These are phyloP conservation scores for Aureobasidium uvarum DNA, from an alignment of 2,329 filamentous ascomycete species.

Conservation along the genomic window DNA sequence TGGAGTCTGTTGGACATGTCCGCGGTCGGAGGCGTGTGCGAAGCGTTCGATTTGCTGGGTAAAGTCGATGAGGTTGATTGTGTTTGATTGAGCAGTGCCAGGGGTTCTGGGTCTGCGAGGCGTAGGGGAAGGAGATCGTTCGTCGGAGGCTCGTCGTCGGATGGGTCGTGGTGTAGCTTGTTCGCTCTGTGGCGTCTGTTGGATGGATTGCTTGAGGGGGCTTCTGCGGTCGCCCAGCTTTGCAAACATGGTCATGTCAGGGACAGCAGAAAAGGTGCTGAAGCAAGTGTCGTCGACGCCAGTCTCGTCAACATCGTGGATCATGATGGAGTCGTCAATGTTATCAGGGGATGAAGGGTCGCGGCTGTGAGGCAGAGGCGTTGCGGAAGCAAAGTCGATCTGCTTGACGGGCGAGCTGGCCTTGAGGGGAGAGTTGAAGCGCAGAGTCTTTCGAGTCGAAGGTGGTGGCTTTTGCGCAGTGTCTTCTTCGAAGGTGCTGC, in stretches of 20 bases:
- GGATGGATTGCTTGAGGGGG: constrained; percentile 22
- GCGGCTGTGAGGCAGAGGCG: constrained; percentile 30
- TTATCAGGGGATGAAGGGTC: not conserved
- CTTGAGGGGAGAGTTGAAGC: constrained; percentile 32
- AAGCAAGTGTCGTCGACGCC: constrained; percentile 68
- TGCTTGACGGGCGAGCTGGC: constrained; percentile 19
- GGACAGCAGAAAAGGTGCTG: constrained; percentile 85
- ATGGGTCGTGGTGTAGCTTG: constrained; percentile 53
- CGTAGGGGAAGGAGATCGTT: constrained; percentile 52
- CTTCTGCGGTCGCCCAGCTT: constrained; percentile 58
- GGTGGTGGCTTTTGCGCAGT: constrained; percentile 17
- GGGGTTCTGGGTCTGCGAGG: constrained; percentile 49
- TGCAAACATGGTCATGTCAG: constrained; percentile 81
- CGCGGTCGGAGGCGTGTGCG: constrained; percentile 43
- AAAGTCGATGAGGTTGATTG: constrained; percentile 82
- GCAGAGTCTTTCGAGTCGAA: constrained; percentile 30
- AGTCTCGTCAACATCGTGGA: constrained; percentile 37
- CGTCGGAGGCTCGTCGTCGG: constrained; percentile 43
- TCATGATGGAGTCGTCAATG: constrained; percentile 19
- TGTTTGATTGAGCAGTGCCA: constrained; percentile 53
- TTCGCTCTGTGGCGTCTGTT: constrained; percentile 36
- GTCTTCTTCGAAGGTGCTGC: constrained; percentile 16
- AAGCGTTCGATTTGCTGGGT: constrained; percentile 70
- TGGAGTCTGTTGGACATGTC: constrained; percentile 36
- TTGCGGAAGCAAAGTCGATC: constrained; percentile 27